Conservation (phyloP, 345 rosid species). For the Lumnitzera racemosa region DNA sequence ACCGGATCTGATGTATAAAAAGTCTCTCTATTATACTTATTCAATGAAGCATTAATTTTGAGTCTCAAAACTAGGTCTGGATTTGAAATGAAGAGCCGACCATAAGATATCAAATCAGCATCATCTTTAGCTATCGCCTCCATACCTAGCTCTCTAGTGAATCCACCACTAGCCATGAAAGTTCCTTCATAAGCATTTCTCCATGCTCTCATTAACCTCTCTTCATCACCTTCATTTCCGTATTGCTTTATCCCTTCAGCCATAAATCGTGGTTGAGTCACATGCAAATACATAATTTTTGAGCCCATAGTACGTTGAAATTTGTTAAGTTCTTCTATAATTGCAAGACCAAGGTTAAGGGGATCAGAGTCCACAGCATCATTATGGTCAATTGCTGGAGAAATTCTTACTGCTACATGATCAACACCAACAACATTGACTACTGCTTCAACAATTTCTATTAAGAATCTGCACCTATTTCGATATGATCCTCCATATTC, state of each 20-base stretch:
- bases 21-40: constrained; percentile 1
- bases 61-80: constrained; percentile 10
- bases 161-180: not conserved
- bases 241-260: not conserved
- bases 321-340: constrained; percentile 1
- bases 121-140: constrained; percentile 4
- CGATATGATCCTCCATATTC: not conserved
- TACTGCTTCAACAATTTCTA: not conserved
- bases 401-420: constrained; percentile 7
- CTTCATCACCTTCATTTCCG: not conserved
- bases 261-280: constrained; percentile 4
- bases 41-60: constrained; percentile 6
- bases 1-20: constrained; percentile 6
- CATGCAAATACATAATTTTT: constrained; percentile 3
- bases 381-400: not conserved
- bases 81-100: constrained; percentile 14
- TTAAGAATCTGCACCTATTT: constrained; percentile 5
- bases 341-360: constrained; percentile 9
- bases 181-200: no score
- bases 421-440: not conserved
- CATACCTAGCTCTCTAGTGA: not conserved
- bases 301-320: not conserved
- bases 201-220: no score
- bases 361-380: constrained; percentile 5
- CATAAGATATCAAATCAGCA: not conserved